Evolutionary conservation across 108 stramenopile species (phyloP), one percentile per base, ranked within the genome.

Genomic region (Phaeodactylum tricornutum): DNA sequence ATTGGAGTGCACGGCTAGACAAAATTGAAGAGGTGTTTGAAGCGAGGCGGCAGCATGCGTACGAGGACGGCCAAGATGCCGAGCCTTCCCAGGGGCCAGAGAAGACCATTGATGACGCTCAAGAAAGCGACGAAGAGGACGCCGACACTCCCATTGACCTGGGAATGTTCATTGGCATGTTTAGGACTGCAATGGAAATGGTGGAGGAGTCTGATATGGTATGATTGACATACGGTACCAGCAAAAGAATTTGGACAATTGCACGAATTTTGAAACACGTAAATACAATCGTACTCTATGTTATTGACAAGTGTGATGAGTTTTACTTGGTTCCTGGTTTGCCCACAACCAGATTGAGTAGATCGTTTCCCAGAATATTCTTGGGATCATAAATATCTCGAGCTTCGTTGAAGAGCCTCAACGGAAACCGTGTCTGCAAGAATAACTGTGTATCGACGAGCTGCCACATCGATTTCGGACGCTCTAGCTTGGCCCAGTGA

Each of bases 401-500:
- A 19, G 79, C 77, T 37, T 32, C 45, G 46, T 87, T 84, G 59
- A 79, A 91, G 41, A 69, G 59, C 0, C 62, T 53, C 7, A 74
- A 26, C 2, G 83, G 73, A 61, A 72, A 82, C 5, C 75, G 57
- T 25, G 47, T 36, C 41, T 66, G 34, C 32, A 74, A 48, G 23
- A 70, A 43, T 33, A 65, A 15, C 30, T 61, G 65, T 37, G 75
- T 46, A 19, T 83, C 74, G 24, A 64, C 50, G 14, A 71, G 42
- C 15, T 67, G 61, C 62, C 61, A 57, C 2, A 66, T 58, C 14
- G 56, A 43, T 38, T 46, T 23, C 6, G 80, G 80, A n/a, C 69
- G 21, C 54, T 94, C 94, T 51, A 93, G 69, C 46, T 97, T 97
- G 20, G 94, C 94, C 96, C 96, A 97, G 50, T 97, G 96, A 54